Evolutionary conservation across 192 early-diverging fungal genomes (phyloP).

Genomic region (Ambispora gerdemannii): DNA sequence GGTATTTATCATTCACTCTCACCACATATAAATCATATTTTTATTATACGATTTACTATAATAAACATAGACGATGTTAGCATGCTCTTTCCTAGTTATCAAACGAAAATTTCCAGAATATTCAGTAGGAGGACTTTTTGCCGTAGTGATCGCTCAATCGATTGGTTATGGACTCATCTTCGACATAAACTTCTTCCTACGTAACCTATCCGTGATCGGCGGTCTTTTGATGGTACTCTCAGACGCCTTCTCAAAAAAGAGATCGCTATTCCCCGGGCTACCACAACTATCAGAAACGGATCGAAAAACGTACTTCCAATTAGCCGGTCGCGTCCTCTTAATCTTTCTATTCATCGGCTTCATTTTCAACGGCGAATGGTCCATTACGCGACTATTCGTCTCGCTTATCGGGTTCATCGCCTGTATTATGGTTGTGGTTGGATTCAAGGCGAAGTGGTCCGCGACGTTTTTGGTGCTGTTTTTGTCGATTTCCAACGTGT

Average conservation of each 20-base stretch:
- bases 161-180: conserved; percentile 94
- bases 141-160: conserved; percentile 81
- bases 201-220: conserved; percentile 90
- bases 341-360: conserved; percentile 92
- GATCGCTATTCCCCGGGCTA: conserved; percentile 84
- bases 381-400: conserved; percentile 65
- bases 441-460: conserved; percentile 97
- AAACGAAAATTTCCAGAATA: conserved; percentile 74
- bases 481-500: conserved; percentile 83
- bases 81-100: conserved; percentile 80
- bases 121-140: conserved; percentile 79
- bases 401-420: conserved; percentile 74
- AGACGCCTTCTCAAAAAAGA: conserved; percentile 64
- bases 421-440: conserved; percentile 92
- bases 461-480: conserved; percentile 91
- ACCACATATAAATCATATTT: not conserved
- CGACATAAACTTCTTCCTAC: conserved; percentile 84
- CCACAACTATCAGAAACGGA: conserved; percentile 81
- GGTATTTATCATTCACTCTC: not conserved
- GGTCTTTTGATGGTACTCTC: conserved; percentile 94
- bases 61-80: conserved; percentile 80
- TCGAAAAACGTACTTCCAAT: conserved; percentile 85
- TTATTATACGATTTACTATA: too few relatives aligned
- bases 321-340: conserved; percentile 88
- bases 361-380: conserved; percentile 81